phyloP scores from a whole-genome alignment of 208 protist genomes.

The Leishmania gerbilli region DNA sequence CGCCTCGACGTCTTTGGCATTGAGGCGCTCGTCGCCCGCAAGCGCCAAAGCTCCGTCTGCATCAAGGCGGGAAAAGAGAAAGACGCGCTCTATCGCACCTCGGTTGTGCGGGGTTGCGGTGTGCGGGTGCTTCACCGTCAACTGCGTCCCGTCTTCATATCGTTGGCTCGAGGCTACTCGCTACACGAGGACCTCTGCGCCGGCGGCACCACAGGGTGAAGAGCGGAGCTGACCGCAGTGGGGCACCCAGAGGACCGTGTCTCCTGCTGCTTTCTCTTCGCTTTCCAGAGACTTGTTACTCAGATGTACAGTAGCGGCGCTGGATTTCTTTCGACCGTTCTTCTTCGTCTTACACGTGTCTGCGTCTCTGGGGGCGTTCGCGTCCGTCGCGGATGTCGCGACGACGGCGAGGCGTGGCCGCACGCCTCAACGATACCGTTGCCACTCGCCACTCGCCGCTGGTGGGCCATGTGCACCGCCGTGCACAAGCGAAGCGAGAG shows the following conservation, averaged over 20 bases:
- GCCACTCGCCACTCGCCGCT: not conserved
- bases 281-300: not conserved
- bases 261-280: not conserved
- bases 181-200: conserved; percentile 56
- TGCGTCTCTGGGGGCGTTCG: not conserved
- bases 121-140: conserved; percentile 46
- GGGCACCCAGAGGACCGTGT: not conserved
- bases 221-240: not conserved
- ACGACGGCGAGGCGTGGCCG: not conserved
- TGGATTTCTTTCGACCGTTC: not conserved
- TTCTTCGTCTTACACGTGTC: not conserved
- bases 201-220: not conserved
- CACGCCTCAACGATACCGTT: not conserved
- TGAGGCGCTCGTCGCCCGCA: conserved; percentile 50
- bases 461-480: not conserved
- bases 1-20: conserved; percentile 60
- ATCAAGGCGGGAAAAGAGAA: conserved; percentile 45
- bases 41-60: conserved; percentile 54
- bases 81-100: conserved; percentile 12
- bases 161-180: conserved; percentile 51
- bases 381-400: not conserved
- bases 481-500: not conserved
- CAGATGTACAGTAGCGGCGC: conserved; percentile 4
- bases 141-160: conserved; percentile 39
- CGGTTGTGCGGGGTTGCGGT: conserved; percentile 40